These are phyloP conservation scores for Xerocomus brunneocitrinus DNA, from an alignment of 768 basidiomycete genomes.

Conservation along the genomic window DNA sequence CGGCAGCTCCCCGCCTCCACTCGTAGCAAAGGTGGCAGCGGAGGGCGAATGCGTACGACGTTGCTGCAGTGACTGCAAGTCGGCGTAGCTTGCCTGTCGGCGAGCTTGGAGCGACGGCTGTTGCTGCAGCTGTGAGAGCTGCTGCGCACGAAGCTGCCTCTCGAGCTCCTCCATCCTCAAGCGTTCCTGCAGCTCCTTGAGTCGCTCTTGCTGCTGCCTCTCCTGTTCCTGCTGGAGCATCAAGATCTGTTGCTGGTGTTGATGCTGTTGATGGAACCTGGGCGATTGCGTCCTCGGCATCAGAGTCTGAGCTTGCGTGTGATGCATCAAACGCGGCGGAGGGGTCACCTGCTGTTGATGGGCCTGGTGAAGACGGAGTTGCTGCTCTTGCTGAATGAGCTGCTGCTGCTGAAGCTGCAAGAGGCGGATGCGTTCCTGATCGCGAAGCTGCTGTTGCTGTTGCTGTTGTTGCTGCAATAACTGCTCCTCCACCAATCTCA, in stretches of 20 bases:
- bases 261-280: slow-evolving; percentile 72
- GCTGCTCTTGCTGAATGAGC: slow-evolving; percentile 31
- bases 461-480: slow-evolving; percentile 40
- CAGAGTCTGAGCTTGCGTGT: slow-evolving; percentile 19
- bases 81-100: slow-evolving; percentile 41
- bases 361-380: slow-evolving; percentile 36
- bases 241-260: slow-evolving; percentile 67
- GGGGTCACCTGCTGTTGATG: slow-evolving; percentile 46
- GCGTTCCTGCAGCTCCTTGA: slow-evolving; percentile 61
- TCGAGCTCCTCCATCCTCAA: slow-evolving; percentile 62
- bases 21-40: slow-evolving; percentile 31
- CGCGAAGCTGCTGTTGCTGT: slow-evolving; percentile 37
- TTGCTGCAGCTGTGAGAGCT: slow-evolving; percentile 45
- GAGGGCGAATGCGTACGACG: slow-evolving; percentile 49
- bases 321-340: slow-evolving; percentile 62
- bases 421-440: slow-evolving; percentile 37
- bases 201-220: slow-evolving; percentile 50
- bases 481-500: slow-evolving; percentile 29
- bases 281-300: slow-evolving; percentile 67
- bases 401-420: slow-evolving; percentile 44
- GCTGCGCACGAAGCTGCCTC: slow-evolving; percentile 53
- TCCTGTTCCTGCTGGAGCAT: slow-evolving; percentile 67
- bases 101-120: slow-evolving; percentile 37
- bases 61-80: slow-evolving; percentile 45
- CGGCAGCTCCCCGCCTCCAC: slow-evolving; percentile 28